Percentiles rank a stretch among this genome's conserved stretches.
Evolutionary conservation across 257 asterid species (phyloP).

Genomic region (Ophiorrhiza pumila): DNA sequence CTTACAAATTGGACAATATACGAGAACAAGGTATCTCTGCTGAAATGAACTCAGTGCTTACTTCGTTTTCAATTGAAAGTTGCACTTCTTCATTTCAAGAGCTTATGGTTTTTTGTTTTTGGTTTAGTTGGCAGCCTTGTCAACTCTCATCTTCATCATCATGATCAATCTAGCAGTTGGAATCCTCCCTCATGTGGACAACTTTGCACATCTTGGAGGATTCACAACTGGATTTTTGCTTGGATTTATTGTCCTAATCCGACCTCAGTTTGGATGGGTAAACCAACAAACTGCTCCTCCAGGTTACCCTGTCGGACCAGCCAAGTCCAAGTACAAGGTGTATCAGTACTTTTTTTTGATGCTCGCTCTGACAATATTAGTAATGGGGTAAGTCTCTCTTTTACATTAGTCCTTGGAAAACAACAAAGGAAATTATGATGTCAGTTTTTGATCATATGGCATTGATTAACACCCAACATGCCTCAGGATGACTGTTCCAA

Average conservation of each 20-base stretch:
- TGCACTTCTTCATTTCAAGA: not conserved
- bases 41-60: not conserved
- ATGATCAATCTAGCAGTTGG: slow-evolving; percentile 76
- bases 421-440: not conserved
- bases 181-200: slow-evolving; percentile 93
- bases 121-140: slow-evolving; percentile 58
- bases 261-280: slow-evolving; percentile 79
- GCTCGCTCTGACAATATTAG: slow-evolving; percentile 35
- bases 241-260: slow-evolving; percentile 72
- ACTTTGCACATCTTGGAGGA: slow-evolving; percentile 96
- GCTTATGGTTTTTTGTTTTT: not conserved
- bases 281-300: slow-evolving; percentile 37
- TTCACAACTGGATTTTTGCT: slow-evolving; percentile 69
- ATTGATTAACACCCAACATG: not conserved
- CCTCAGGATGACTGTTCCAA: not conserved
- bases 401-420: not conserved
- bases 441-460: not conserved
- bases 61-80: too few relatives aligned
- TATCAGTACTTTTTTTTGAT: slow-evolving; percentile 51
- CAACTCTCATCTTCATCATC: slow-evolving; percentile 62
- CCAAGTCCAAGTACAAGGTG: slow-evolving; percentile 67
- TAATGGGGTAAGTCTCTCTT: slow-evolving; percentile 40
- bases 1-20: slow-evolving; percentile 77
- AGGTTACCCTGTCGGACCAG: slow-evolving; percentile 22
- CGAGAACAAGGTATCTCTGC: slow-evolving; percentile 59